Evolutionary conservation across 2,329 filamentous ascomycete genomes (phyloP).

Genomic region (Aspergillus japonicus): DNA sequence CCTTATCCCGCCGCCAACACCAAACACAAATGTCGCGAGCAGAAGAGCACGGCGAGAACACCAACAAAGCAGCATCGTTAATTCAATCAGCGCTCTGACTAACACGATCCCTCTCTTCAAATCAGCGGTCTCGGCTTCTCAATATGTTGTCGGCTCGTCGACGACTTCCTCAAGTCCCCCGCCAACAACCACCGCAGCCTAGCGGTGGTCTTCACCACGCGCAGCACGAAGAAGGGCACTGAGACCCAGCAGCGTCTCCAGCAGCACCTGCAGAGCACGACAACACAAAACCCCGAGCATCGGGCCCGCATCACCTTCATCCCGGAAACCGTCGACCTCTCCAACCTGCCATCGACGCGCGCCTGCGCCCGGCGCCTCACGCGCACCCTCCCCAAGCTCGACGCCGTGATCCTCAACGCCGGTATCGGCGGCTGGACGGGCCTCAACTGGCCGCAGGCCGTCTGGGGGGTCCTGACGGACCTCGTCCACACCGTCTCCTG

Average conservation of each 20-base stretch:
- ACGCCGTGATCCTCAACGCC: slow-evolving; percentile 80
- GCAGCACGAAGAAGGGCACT: slow-evolving; percentile 69
- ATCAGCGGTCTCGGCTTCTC: slow-evolving; percentile 80
- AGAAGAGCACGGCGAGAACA: background rate
- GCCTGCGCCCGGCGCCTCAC: slow-evolving; percentile 53
- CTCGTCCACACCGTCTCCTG: slow-evolving; percentile 69
- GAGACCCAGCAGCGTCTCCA: slow-evolving; percentile 68
- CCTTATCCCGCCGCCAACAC: background rate
- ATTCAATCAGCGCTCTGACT: background rate
- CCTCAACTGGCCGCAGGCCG: slow-evolving; percentile 65
- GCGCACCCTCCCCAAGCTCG: slow-evolving; percentile 63
- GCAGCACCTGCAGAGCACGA: slow-evolving; percentile 55
- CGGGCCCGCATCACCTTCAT: slow-evolving; percentile 48
- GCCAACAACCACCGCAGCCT: slow-evolving; percentile 64
- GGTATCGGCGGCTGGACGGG: slow-evolving; percentile 84
- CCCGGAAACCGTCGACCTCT: slow-evolving; percentile 59
- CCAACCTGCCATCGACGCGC: slow-evolving; percentile 56
- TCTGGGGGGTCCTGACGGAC: slow-evolving; percentile 60
- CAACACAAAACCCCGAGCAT: slow-evolving; percentile 38
- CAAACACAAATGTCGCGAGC: background rate
- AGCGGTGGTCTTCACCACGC: slow-evolving; percentile 79
- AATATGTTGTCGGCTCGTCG: slow-evolving; percentile 79
- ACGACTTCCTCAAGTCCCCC: slow-evolving; percentile 76
- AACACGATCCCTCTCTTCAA: background rate
- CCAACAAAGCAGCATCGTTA: too few species aligned